These are phyloP conservation scores for Didymella keratinophila DNA, from an alignment of 2,329 filamentous ascomycete genomes.

Conservation along the genomic window DNA sequence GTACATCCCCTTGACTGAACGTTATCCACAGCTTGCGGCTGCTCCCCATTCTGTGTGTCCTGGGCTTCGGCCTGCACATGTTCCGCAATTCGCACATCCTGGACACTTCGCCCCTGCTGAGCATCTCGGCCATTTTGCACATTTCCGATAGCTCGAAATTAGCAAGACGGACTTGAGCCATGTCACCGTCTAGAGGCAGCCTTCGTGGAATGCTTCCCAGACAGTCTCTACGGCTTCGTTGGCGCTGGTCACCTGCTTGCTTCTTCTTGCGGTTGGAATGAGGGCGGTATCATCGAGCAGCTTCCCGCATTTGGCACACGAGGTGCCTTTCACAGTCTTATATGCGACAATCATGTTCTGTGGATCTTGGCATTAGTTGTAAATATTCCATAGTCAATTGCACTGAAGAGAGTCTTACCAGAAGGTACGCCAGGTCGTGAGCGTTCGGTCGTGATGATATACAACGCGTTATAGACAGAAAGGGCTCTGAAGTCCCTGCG, in stretches of 20 bases:
- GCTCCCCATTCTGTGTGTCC: no score
- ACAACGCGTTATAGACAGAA: slow-evolving; percentile 44
- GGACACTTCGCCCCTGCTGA: background rate
- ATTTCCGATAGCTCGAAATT: background rate
- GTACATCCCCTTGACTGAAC: slow-evolving; percentile 21
- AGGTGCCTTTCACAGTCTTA: slow-evolving; percentile 39
- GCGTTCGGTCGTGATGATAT: slow-evolving; percentile 42
- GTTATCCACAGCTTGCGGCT: background rate
- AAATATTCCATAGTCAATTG: background rate
- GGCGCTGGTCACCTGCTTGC: slow-evolving; percentile 28
- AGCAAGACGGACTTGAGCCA: background rate
- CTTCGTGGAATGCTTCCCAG: slow-evolving; percentile 51
- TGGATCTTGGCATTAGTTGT: slow-evolving; percentile 21
- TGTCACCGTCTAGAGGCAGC: slow-evolving; percentile 32
- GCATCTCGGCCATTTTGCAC: background rate
- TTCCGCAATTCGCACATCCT: background rate
- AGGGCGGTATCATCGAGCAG: slow-evolving; percentile 38
- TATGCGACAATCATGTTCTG: slow-evolving; percentile 53
- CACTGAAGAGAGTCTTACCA: slow-evolving; percentile 36
- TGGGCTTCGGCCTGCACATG: background rate
- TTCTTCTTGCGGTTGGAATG: slow-evolving; percentile 44
- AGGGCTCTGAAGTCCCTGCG: slow-evolving; percentile 39
- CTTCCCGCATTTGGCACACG: slow-evolving; percentile 46
- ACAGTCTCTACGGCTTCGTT: slow-evolving; percentile 31
- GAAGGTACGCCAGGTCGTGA: slow-evolving; percentile 43